Evolutionary conservation across 1,284 basidiomycete species (phyloP).

Genomic region (Moesziomyces sp.): DNA sequence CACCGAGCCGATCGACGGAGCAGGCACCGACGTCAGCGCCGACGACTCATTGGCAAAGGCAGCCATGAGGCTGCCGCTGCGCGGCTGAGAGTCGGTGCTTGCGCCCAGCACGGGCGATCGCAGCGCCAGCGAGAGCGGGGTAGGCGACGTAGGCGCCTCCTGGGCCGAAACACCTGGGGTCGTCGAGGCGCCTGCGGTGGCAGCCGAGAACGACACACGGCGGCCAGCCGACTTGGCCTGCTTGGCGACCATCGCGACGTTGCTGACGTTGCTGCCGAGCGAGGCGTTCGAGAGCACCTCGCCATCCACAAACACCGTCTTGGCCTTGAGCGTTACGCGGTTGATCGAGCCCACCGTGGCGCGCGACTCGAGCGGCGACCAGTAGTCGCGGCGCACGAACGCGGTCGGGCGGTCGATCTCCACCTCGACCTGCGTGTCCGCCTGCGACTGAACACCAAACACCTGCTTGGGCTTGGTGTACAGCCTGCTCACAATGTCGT

Average conservation of each 20-base stretch:
- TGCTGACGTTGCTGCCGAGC: slow-evolving; percentile 84
- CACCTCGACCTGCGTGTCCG: slow-evolving; percentile 79
- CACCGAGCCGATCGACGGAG: slow-evolving; percentile 42
- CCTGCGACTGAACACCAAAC: slow-evolving; percentile 87
- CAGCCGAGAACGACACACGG: slow-evolving; percentile 45
- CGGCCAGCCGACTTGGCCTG: slow-evolving; percentile 42
- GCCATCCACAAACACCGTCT: slow-evolving; percentile 93
- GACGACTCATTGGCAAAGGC: slow-evolving; percentile 40
- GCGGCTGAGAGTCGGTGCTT: slow-evolving; percentile 28
- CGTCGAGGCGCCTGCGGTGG: slow-evolving; percentile 18
- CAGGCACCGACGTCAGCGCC: slow-evolving; percentile 21
- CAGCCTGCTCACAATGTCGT: slow-evolving; percentile 82
- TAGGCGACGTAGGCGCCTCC: slow-evolving; percentile 58
- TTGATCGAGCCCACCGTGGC: slow-evolving; percentile 82
- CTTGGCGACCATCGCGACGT: slow-evolving; percentile 69
- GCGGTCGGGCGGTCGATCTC: slow-evolving; percentile 85
- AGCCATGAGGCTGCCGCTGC: slow-evolving; percentile 41
- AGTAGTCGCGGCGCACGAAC: slow-evolving; percentile 73
- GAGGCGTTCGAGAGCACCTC: slow-evolving; percentile 74
- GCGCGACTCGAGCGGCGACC: slow-evolving; percentile 85
- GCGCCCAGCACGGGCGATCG: slow-evolving; percentile 58
- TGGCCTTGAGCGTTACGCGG: slow-evolving; percentile 90
- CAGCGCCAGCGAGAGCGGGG: slow-evolving; percentile 40
- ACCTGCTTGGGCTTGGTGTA: slow-evolving; percentile 93
- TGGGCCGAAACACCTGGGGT: slow-evolving; percentile 37